phyloP scores from a whole-genome alignment of 169 alveolate species.

The Eimeria praecox region DNA sequence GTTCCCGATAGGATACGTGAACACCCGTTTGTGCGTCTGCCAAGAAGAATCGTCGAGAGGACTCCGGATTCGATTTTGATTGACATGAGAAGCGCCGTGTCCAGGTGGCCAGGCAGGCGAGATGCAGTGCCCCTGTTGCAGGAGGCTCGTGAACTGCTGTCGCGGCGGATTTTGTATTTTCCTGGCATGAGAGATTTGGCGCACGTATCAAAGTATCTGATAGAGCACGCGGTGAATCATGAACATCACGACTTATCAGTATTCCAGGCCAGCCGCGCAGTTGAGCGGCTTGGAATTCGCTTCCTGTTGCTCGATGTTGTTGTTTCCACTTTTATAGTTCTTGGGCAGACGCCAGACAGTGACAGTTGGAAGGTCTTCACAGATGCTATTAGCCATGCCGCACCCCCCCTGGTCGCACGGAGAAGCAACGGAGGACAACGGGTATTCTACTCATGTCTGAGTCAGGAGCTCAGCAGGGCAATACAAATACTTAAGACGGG shows the following conservation, averaged over 20 bases:
- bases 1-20: not conserved
- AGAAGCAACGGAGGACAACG: not conserved
- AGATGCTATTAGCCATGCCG: not conserved
- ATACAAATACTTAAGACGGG: constrained; percentile 8
- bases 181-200: not conserved
- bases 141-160: not conserved
- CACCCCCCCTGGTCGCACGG: not conserved
- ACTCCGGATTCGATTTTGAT: not conserved
- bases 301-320: not conserved
- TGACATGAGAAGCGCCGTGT: not conserved
- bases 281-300: not conserved
- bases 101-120: not conserved
- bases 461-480: not conserved
- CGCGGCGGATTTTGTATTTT: not conserved
- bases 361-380: not conserved
- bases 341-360: not conserved
- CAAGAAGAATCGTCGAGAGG: not conserved
- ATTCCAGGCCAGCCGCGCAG: not conserved
- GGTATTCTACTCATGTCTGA: not conserved
- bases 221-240: not conserved
- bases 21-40: constrained; percentile 27
- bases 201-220: not conserved
- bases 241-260: not conserved
- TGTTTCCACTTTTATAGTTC: not conserved
- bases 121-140: not conserved